Percentiles rank a stretch among this genome's conserved stretches.
Conservation (phyloP, 192 early-diverging fungal genomes). For the Umbelopsis isabellina region DNA sequence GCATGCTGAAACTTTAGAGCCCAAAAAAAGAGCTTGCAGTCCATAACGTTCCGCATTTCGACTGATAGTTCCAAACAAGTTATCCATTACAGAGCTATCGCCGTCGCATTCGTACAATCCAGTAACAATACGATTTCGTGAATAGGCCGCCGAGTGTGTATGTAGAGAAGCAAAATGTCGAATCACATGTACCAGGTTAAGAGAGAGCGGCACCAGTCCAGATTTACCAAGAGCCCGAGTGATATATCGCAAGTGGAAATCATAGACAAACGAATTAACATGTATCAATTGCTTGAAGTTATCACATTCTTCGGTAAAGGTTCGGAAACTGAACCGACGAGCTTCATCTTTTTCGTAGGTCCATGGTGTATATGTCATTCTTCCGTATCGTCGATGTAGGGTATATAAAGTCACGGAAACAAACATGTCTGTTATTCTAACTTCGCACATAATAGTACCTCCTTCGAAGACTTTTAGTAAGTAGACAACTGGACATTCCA, state of each 20-base stretch:
- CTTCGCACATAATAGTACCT: conserved; percentile 64
- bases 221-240: conserved; percentile 47
- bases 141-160: conserved; percentile 47
- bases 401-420: conserved; percentile 62
- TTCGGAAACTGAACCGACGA: conserved; percentile 48
- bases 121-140: conserved; percentile 57
- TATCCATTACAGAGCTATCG: conserved; percentile 10
- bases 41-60: conserved; percentile 25
- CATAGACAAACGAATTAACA: conserved; percentile 65
- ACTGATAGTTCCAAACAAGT: conserved; percentile 21
- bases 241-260: conserved; percentile 60
- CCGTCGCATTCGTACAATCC: conserved; percentile 41
- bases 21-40: conserved; percentile 42
- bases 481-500: conserved; percentile 51
- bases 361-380: conserved; percentile 42
- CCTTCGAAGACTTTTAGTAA: conserved; percentile 56
- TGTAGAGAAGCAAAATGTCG: conserved; percentile 49
- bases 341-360: conserved; percentile 34
- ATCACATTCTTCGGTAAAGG: conserved; percentile 61
- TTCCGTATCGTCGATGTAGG: conserved; percentile 55
- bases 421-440: conserved; percentile 57
- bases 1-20: conserved; percentile 47
- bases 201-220: conserved; percentile 34
- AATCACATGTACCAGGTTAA: conserved; percentile 54
- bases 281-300: conserved; percentile 60